Percentiles rank a stretch among this genome's conserved stretches.
These are phyloP conservation scores for Copromyces sp. DNA, from an alignment of 495 filamentous ascomycete species.

Conservation along the genomic window DNA sequence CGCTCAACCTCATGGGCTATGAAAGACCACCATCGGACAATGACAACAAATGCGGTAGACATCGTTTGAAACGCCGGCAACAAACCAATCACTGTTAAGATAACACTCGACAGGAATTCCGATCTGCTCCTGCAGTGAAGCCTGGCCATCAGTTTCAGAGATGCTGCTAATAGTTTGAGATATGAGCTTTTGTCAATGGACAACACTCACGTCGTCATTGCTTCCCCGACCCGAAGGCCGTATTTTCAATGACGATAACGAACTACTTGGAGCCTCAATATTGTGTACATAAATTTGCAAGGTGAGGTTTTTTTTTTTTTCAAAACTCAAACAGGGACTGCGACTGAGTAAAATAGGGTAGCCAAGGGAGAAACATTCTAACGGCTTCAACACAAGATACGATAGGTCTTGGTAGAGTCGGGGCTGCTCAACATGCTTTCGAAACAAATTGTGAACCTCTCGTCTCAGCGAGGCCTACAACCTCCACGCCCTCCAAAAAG, in stretches of 20 bases:
- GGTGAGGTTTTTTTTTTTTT: not conserved
- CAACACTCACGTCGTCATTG: not conserved
- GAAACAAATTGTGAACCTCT: not conserved
- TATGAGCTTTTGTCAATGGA: not conserved
- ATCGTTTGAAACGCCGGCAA: not conserved
- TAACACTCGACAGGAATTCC: not conserved
- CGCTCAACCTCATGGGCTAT: not conserved
- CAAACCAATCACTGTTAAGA: not conserved
- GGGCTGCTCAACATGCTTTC: not conserved
- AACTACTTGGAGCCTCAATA: not conserved
- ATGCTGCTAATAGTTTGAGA: not conserved
- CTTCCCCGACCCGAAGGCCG: not conserved
- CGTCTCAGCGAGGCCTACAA: not conserved
- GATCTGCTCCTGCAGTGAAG: not conserved
- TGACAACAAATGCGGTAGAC: not conserved
- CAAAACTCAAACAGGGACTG: not conserved
- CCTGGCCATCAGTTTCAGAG: not conserved
- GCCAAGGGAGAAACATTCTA: not conserved
- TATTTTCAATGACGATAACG: not conserved
- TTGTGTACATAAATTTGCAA: not conserved
- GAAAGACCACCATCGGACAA: not conserved
- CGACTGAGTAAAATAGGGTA: not conserved
- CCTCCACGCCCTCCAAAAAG: not conserved
- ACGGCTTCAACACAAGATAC: not conserved
- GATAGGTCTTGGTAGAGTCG: not conserved